These are phyloP conservation scores for Penicillium fuscoglaucum DNA, from an alignment of 2,329 filamentous ascomycete genomes.

Conservation along the genomic window DNA sequence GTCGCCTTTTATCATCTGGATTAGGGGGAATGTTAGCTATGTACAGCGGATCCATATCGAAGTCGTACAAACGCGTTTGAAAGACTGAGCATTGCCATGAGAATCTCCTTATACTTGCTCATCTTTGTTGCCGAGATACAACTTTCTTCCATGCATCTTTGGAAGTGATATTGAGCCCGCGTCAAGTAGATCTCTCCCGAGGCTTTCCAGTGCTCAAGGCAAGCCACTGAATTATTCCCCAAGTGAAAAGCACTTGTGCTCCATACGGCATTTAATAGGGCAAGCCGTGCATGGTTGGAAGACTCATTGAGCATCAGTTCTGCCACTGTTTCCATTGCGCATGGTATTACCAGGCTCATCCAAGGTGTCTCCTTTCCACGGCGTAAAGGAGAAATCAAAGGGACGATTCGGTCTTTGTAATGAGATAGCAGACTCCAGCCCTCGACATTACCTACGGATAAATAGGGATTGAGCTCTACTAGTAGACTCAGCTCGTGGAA, in stretches of 20 bases:
- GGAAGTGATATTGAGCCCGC: constrained; percentile 11
- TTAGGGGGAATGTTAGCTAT: too few relatives aligned
- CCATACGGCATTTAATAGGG: constrained; percentile 15
- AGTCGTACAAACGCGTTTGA: too few relatives aligned
- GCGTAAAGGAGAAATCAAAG: constrained; percentile 12
- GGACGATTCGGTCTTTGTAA: constrained; percentile 19
- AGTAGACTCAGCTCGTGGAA: neutral
- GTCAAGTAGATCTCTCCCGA: constrained; percentile 10
- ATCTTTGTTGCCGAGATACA: too few relatives aligned
- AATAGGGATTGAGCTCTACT: neutral
- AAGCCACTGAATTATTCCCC: constrained; percentile 5
- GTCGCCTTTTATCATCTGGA: too few relatives aligned
- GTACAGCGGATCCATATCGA: too few relatives aligned
- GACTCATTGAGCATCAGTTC: constrained; percentile 10
- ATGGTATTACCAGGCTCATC: constrained; percentile 16
- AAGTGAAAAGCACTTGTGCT: constrained; percentile 19
- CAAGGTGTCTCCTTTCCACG: constrained; percentile 14
- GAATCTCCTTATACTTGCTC: too few relatives aligned
- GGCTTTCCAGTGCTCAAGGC: constrained; percentile 1
- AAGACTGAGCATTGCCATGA: too few relatives aligned
- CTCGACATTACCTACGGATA: constrained; percentile 2
- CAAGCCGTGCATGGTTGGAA: constrained; percentile 8
- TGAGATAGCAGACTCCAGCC: constrained; percentile 20
- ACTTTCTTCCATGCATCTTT: constrained; percentile 6
- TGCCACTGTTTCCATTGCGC: constrained; percentile 13